Evolutionary conservation across 306 rosid genomes (phyloP).

Genomic region (Malus domestica): ASM211411v1 NC_041791.1:27364001-27364500

Average conservation of each 20-base stretch:
- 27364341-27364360: slow-evolving; percentile 91
- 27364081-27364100: slow-evolving; percentile 83
- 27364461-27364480: slow-evolving; percentile 11
- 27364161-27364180: slow-evolving; percentile 76
- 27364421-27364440: slow-evolving; percentile 55
- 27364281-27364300: neutral
- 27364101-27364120: slow-evolving; percentile 77
- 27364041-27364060: slow-evolving; percentile 72
- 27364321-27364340: slow-evolving; percentile 21
- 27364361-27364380: slow-evolving; percentile 77
- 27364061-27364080: slow-evolving; percentile 59
- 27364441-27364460: slow-evolving; percentile 50
- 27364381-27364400: slow-evolving; percentile 53
- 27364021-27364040: slow-evolving; percentile 66
- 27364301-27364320: neutral
- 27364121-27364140: slow-evolving; percentile 57
- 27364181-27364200: slow-evolving; percentile 57
- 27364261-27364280: neutral
- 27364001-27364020: slow-evolving; percentile 46
- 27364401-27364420: slow-evolving; percentile 70
- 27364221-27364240: slow-evolving; percentile 64
- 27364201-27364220: slow-evolving; percentile 67
- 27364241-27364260: neutral
- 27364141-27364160: slow-evolving; percentile 75
- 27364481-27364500: neutral